Evolutionary conservation across 805 yeast species (phyloP), one percentile per base, ranked within the genome.

Genomic region (Nakazawaea holstii): DNA sequence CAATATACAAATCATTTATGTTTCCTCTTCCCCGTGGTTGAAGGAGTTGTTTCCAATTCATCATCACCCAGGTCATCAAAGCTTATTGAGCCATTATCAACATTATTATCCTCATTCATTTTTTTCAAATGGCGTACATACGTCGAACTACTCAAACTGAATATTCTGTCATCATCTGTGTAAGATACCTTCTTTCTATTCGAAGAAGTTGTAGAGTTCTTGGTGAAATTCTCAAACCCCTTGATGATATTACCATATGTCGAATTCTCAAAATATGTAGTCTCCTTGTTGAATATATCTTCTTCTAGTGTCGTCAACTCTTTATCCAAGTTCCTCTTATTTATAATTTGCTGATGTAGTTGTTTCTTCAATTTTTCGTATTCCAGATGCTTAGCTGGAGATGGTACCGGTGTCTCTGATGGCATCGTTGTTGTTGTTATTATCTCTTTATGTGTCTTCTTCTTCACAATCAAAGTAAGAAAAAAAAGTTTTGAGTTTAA

Each of bases 171-270:
- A 32, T 84, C 86, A 52, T 87, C 92, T 0, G 81, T 70, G 66
- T 77, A 76, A 44, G 72, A 60, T 50, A 76, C 67, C 65, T 79
- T 71, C 59, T 75, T 73, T 64, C 69, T 71, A 35, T 45, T 48
- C 48, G 58, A 60, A n/a, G 73, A 56, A 6, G 50, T 13, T 1
- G 58, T 38, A 3, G 66, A 58, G 26, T 68, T 64, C 54, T 84
- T 86, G 42, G 83, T 73, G 58, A 87, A 85, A 55, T 80, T 84
- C 42, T 91, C 97, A 57, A 90, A 91, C 1, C 98, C 98, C 53
- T 85, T 84, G n/a, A 89, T 85, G 27, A 92, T 84, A 62, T 88
- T 91, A 0, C 97, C 91, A 47, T 77, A 77, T 28, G 72, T 64
- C 28, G 68, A 64, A 49, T 88, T 79, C 45, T 85, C 90, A 28